Percentiles rank a stretch among this genome's conserved stretches.
These are phyloP conservation scores for Athelia sp. DNA, from an alignment of 1,284 basidiomycete genomes.

Conservation along the genomic window DNA sequence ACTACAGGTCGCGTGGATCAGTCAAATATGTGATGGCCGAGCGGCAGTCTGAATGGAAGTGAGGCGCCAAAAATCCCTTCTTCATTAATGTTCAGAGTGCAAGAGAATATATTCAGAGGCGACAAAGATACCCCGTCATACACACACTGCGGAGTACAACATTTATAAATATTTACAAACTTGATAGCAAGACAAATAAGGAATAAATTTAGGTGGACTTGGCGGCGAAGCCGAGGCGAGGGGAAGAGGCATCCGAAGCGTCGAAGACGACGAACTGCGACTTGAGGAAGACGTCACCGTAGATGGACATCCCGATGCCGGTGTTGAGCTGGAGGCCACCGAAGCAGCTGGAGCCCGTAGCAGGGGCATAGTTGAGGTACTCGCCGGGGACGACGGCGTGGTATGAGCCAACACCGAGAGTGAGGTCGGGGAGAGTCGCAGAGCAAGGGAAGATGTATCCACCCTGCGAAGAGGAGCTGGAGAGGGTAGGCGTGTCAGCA, in stretches of 20 bases:
- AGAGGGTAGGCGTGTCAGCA: background rate
- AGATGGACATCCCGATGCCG: constrained; percentile 17
- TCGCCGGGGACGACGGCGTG: background rate
- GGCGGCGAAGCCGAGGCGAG: background rate
- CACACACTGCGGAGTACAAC: too few relatives aligned
- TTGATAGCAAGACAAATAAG: too few relatives aligned
- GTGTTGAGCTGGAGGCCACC: background rate
- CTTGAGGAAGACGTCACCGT: constrained; percentile 34
- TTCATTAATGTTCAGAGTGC: too few relatives aligned
- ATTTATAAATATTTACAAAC: too few relatives aligned
- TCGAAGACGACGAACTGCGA: constrained; percentile 33
- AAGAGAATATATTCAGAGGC: too few relatives aligned
- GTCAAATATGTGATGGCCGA: too few relatives aligned
- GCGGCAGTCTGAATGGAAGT: too few relatives aligned
- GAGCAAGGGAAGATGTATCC: constrained; percentile 1
- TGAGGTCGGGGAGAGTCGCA: background rate
- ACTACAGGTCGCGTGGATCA: too few relatives aligned
- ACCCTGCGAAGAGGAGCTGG: background rate
- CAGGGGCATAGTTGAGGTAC: background rate
- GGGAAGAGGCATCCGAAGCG: background rate
- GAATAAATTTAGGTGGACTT: background rate
- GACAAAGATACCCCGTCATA: too few relatives aligned
- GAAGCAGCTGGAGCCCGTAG: background rate
- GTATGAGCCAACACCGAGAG: background rate
- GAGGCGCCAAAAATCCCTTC: too few relatives aligned